phyloP scores from a whole-genome alignment of 2,329 filamentous ascomycete species.

The Pyricularia pennisetigena region DNA sequence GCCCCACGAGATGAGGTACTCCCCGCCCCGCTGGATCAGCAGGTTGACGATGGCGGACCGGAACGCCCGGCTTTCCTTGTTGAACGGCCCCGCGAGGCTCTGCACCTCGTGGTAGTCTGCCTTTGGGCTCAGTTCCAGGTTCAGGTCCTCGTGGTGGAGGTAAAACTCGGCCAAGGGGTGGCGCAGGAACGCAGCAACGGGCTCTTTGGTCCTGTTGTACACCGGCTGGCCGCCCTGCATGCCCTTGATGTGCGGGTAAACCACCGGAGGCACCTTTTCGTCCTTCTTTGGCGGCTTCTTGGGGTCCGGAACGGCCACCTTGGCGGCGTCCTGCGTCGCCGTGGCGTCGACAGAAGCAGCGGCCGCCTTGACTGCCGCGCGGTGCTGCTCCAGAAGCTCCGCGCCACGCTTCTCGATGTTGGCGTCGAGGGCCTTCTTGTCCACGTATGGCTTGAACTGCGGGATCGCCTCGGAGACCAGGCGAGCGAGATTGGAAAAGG shows the following conservation, averaged over 20 bases:
- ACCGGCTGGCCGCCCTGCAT: neutral
- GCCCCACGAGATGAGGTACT: neutral
- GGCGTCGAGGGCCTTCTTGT: neutral
- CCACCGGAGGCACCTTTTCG: neutral
- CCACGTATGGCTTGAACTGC: neutral
- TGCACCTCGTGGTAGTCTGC: neutral
- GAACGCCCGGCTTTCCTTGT: neutral
- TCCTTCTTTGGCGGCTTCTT: neutral
- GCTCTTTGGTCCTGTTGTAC: neutral
- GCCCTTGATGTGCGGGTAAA: neutral
- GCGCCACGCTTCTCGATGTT: neutral
- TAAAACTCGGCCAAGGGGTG: neutral
- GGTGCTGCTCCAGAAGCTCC: neutral
- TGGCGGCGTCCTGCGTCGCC: neutral
- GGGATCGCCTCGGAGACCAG: neutral
- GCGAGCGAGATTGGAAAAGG: neutral
- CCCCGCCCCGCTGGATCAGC: neutral
- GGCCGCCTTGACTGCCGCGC: neutral
- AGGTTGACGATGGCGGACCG: neutral
- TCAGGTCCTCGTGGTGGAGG: neutral
- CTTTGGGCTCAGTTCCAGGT: neutral
- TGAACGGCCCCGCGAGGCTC: neutral
- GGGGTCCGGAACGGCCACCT: neutral
- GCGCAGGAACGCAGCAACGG: neutral
- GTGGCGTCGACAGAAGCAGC: neutral